Evolutionary conservation across 164 flowering plant genomes (phyloP), one percentile per base, ranked within the genome.

Genomic region (Buxus sempervirens): DNA sequence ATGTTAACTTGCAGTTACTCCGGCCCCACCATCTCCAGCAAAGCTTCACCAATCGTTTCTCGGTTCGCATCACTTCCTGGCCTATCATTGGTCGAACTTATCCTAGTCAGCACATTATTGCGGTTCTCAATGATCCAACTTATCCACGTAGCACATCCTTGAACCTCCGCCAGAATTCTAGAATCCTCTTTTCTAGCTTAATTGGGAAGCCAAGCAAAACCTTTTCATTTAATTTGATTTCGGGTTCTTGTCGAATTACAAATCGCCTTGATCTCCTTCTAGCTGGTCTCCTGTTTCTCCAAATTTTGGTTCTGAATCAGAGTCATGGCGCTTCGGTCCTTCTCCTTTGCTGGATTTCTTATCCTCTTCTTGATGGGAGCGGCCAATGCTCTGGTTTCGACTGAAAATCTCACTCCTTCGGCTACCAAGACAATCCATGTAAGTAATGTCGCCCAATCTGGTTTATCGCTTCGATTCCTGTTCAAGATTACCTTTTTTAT

Each of bases 91-190:
- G 90, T 22, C 26, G 14, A 1, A 0, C 0, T 2, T 4, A 0
- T 67, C 90, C 89, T 86, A 86, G 88, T 84, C 90, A 85, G 19
- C 82, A 64, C 7, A 21, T n/a, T n/a, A n/a, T n/a, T n/a, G n/a
- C n/a, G n/a, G n/a, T n/a, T n/a, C n/a, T n/a, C n/a, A n/a, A n/a
- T n/a, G n/a, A n/a, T n/a, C n/a, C n/a, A n/a, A n/a, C n/a, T n/a
- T n/a, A n/a, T n/a, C n/a, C n/a, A n/a, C n/a, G n/a, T n/a, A n/a
- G n/a, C n/a, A n/a, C n/a, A 72, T 13, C 60, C n/a, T 6, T 53
- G 24, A 56, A 75, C 68, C 41, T 72, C 48, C 64, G 15, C 74
- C 78, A 19, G 45, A 0, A 27, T 48, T 74, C 73, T 57, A 38
- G 45, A 70, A 54, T 19, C 51, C 0, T 63, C 72, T 36, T 38